Conservation (phyloP, 495 filamentous ascomycete species). For the Lentithecium fluviatile region DNA sequence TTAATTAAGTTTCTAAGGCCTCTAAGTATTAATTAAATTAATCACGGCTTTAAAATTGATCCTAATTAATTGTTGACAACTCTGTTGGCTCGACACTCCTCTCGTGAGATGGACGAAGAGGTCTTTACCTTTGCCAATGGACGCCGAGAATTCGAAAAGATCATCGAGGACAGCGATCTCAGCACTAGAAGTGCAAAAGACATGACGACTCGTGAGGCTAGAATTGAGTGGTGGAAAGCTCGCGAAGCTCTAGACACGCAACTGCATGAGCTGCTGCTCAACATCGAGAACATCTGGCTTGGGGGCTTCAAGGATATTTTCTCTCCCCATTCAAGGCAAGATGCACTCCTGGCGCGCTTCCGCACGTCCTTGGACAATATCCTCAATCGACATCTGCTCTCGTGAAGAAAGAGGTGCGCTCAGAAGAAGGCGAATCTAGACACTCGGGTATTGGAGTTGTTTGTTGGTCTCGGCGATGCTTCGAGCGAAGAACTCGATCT, state of each 20-base stretch:
- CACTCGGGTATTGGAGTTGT: slow-evolving; percentile 76
- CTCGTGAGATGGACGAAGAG: slow-evolving; percentile 75
- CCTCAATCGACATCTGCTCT: slow-evolving; percentile 84
- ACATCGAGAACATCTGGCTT: slow-evolving; percentile 90
- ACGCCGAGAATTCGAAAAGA: slow-evolving; percentile 72
- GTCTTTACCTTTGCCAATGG: slow-evolving; percentile 80
- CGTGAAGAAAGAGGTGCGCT: slow-evolving; percentile 57
- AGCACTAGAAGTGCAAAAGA: slow-evolving; percentile 73
- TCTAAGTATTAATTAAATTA: no score
- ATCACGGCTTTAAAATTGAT: no score
- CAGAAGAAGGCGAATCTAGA: slow-evolving; percentile 63
- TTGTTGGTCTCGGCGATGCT: slow-evolving; percentile 78
- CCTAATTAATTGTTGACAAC: no score
- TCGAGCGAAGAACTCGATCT: slow-evolving; percentile 63
- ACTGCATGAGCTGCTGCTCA: slow-evolving; percentile 72
- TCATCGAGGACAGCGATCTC: slow-evolving; percentile 73
- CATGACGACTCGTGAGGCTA: slow-evolving; percentile 59
- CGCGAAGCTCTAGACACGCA: slow-evolving; percentile 75
- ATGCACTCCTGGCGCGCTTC: slow-evolving; percentile 67
- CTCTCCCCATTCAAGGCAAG: slow-evolving; percentile 62
- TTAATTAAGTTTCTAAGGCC: no score
- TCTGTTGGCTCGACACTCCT: slow-evolving; percentile 76
- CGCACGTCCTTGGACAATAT: slow-evolving; percentile 71
- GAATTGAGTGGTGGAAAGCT: slow-evolving; percentile 83
- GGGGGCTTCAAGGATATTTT: slow-evolving; percentile 92